Percentiles rank a stretch among this genome's conserved stretches.
phyloP scores from a whole-genome alignment of 2,329 filamentous ascomycete species.

The Alternaria sp. region DNA sequence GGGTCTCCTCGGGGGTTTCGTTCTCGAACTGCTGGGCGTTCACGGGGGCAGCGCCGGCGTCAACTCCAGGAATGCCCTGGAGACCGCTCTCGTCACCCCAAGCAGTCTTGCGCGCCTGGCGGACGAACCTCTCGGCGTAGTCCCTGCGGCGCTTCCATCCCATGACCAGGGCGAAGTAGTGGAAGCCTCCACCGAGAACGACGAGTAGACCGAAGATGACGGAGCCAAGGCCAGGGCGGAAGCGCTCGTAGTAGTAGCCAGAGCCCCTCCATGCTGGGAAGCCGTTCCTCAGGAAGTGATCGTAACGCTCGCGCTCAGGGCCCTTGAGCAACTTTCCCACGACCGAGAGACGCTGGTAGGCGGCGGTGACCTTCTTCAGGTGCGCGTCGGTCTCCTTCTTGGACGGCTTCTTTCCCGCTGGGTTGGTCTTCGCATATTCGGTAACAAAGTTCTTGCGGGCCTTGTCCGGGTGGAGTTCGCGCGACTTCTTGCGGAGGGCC shows the following conservation, averaged over 20 bases:
- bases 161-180: slow-evolving; percentile 86
- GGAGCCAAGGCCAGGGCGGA: slow-evolving; percentile 86
- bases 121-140: slow-evolving; percentile 91
- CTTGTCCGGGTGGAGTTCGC: slow-evolving; percentile 91
- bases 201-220: slow-evolving; percentile 84
- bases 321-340: slow-evolving; percentile 87
- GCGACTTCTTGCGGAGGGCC: slow-evolving; percentile 88
- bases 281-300: slow-evolving; percentile 90
- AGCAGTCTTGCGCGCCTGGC: slow-evolving; percentile 82
- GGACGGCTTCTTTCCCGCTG: slow-evolving; percentile 65
- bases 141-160: slow-evolving; percentile 88
- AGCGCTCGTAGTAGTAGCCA: slow-evolving; percentile 96
- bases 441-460: slow-evolving; percentile 82
- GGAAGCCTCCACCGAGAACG: slow-evolving; percentile 80
- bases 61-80: slow-evolving; percentile 67
- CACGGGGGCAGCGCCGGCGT: slow-evolving; percentile 48
- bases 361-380: slow-evolving; percentile 80
- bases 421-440: slow-evolving; percentile 64
- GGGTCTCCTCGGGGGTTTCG: slow-evolving; percentile 26
- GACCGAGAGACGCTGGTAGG: slow-evolving; percentile 83
- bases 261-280: slow-evolving; percentile 98
- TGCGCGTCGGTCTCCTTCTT: slow-evolving; percentile 78
- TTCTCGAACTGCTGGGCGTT: slow-evolving; percentile 40
- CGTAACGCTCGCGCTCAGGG: slow-evolving; percentile 82
- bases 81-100: slow-evolving; percentile 83